phyloP scores from a whole-genome alignment of 2,329 filamentous ascomycete species.

The Lachnellula suecica region DNA sequence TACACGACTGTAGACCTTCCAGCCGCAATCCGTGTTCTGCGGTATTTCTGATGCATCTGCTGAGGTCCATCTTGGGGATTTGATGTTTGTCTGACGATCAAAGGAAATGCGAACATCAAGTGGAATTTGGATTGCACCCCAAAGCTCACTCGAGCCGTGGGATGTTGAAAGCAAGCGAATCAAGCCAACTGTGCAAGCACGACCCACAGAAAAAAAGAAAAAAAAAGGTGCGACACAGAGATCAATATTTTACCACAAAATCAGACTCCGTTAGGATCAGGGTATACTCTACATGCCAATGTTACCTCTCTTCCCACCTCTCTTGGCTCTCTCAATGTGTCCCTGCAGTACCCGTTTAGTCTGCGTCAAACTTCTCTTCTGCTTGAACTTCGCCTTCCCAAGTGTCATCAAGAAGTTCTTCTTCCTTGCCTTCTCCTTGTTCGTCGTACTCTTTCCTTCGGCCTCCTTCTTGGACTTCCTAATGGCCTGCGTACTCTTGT shows the following conservation, averaged over 20 bases:
- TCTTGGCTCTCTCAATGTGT: conserved; percentile 80
- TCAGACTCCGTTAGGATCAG: background rate
- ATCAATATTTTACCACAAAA: background rate
- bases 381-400: conserved; percentile 92
- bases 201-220: too few relatives aligned
- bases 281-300: conserved; percentile 28
- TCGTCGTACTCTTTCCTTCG: conserved; percentile 93
- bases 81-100: too few relatives aligned
- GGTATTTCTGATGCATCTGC: too few relatives aligned
- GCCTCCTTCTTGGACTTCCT: conserved; percentile 83
- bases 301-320: conserved; percentile 80
- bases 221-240: background rate
- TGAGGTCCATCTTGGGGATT: too few relatives aligned
- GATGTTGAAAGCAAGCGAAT: too few relatives aligned
- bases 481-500: conserved; percentile 83
- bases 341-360: conserved; percentile 77
- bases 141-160: too few relatives aligned
- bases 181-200: too few relatives aligned
- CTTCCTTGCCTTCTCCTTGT: conserved; percentile 92
- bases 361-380: conserved; percentile 89
- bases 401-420: conserved; percentile 99
- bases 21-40: too few relatives aligned
- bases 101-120: too few relatives aligned
- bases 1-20: too few relatives aligned
- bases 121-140: too few relatives aligned